phyloP scores from a whole-genome alignment of 345 rosid genomes.

The Kandelia obovata region DNA sequence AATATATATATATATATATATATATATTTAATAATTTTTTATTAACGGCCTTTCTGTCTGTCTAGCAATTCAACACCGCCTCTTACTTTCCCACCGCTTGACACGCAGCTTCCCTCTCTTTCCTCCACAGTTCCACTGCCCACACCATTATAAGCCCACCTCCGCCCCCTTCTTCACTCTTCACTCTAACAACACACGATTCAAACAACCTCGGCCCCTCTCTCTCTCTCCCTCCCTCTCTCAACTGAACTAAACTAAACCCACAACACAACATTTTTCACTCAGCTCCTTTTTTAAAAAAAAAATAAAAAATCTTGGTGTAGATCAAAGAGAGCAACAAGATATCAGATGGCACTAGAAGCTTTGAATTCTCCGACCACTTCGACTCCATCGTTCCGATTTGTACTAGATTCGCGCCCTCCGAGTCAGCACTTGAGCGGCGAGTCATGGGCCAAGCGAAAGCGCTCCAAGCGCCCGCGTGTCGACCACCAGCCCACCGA shows the following conservation, averaged over 20 bases:
- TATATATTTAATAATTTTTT: too few relatives aligned
- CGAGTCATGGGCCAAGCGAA: constrained; percentile 40
- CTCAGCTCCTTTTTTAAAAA: not conserved
- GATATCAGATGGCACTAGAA: constrained; percentile 42
- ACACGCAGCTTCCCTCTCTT: constrained; percentile 55
- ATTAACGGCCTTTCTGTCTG: too few relatives aligned
- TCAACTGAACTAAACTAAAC: not conserved
- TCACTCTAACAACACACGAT: too few relatives aligned
- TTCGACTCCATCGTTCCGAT: constrained; percentile 34
- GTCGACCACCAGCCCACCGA: constrained; percentile 30
- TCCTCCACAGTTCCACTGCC: not conserved
- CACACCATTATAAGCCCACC: constrained; percentile 19
- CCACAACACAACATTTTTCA: not conserved
- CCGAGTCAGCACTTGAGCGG: not conserved
- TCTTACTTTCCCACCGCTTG: constrained; percentile 41
- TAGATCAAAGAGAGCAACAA: not conserved
- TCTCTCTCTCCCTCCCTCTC: not conserved
- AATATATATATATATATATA: too few relatives aligned
- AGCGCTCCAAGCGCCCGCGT: constrained; percentile 39
- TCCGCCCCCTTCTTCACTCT: not conserved
- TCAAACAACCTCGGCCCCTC: too few relatives aligned
- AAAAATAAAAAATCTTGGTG: not conserved
- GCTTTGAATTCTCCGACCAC: constrained; percentile 55
- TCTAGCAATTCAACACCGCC: constrained; percentile 8
- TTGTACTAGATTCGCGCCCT: constrained; percentile 18